Evolutionary conservation across 2,329 filamentous ascomycete species (phyloP).

Genomic region (Monosporascus sp.): DNA sequence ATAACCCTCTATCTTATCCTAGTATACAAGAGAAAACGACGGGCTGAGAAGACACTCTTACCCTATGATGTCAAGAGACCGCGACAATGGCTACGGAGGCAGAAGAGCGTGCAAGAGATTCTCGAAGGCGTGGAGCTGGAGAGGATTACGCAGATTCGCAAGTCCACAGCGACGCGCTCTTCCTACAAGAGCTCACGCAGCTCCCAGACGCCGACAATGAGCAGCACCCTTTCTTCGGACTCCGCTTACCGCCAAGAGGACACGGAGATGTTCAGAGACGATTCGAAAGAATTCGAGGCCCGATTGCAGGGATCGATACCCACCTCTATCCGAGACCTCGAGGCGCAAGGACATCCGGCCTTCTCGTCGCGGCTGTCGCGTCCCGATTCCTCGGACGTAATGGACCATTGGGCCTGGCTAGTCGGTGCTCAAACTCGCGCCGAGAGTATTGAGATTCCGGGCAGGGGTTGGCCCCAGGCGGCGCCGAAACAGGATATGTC

Average conservation of each 20-base stretch:
- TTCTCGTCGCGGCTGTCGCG: slow-evolving; percentile 15
- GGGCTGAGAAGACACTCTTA: not conserved
- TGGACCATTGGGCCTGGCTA: too few species aligned
- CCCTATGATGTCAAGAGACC: not conserved
- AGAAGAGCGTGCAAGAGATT: slow-evolving; percentile 15
- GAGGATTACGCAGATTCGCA: slow-evolving; percentile 25
- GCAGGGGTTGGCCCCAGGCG: not conserved
- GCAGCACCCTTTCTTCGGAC: slow-evolving; percentile 11
- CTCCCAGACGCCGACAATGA: slow-evolving; percentile 5
- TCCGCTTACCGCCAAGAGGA: slow-evolving; percentile 15
- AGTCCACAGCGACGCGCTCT: slow-evolving; percentile 24
- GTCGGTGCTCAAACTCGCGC: not conserved
- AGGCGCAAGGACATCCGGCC: slow-evolving; percentile 20
- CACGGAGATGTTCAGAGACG: slow-evolving; percentile 21
- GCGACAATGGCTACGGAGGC: slow-evolving; percentile 3
- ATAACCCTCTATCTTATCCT: not conserved
- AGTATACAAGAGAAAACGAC: not conserved
- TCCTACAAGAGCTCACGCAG: slow-evolving; percentile 10
- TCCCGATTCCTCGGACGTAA: slow-evolving; percentile 7
- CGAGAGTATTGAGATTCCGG: not conserved
- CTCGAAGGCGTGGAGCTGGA: slow-evolving; percentile 20
- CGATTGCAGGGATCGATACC: slow-evolving; percentile 24
- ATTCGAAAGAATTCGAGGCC: slow-evolving; percentile 38
- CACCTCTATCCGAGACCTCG: slow-evolving; percentile 13
- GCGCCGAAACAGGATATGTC: not conserved